phyloP scores from a whole-genome alignment of 352 stramenopile genomes.

The Pythium aristosporum region DNA sequence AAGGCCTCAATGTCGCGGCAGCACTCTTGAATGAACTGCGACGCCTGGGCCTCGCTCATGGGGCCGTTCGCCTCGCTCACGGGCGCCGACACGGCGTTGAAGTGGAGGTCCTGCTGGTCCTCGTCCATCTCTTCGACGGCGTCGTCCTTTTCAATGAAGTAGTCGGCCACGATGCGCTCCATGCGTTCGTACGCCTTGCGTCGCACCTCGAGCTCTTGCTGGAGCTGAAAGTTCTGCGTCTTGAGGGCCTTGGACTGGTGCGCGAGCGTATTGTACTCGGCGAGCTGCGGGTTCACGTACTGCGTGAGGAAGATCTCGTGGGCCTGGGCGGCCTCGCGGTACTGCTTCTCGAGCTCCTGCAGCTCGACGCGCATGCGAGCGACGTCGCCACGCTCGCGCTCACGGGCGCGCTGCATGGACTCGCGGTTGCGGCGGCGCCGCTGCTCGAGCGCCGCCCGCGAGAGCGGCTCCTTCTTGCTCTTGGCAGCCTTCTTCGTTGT shows the following conservation, averaged over 20 bases:
- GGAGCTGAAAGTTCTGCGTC: constrained; percentile 38
- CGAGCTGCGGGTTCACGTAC: constrained; percentile 27
- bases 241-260: constrained; percentile 37
- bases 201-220: constrained; percentile 34
- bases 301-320: constrained; percentile 23
- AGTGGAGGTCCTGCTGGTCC: constrained; percentile 17
- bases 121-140: constrained; percentile 22
- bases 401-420: constrained; percentile 43
- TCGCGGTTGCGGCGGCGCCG: constrained; percentile 44
- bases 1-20: constrained; percentile 29
- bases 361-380: constrained; percentile 34
- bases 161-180: constrained; percentile 44
- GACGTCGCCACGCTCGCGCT: constrained; percentile 37
- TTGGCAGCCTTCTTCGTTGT: background rate
- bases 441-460: constrained; percentile 31
- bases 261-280: constrained; percentile 34
- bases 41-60: constrained; percentile 34
- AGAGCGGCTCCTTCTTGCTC: constrained; percentile 21
- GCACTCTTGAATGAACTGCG: constrained; percentile 33
- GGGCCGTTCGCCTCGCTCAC: constrained; percentile 1
- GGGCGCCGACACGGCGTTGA: constrained; percentile 20
- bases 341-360: constrained; percentile 39
- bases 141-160: constrained; percentile 36
- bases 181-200: constrained; percentile 43
- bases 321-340: constrained; percentile 19